phyloP scores from a whole-genome alignment of 495 filamentous ascomycete genomes.

The Penicillium canescens region DNA sequence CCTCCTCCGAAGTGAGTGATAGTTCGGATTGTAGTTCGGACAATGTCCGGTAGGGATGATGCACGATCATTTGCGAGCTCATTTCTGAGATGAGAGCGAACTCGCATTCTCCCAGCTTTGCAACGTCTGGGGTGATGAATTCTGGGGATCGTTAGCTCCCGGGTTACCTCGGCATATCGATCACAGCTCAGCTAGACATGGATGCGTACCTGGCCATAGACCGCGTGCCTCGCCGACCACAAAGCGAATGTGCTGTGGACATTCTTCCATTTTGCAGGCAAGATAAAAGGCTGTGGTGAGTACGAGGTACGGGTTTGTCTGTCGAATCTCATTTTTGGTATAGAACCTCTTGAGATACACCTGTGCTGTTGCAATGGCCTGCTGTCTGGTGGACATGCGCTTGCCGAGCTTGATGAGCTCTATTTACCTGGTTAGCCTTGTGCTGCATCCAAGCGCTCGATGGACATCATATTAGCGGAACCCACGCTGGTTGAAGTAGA shows the following conservation, averaged over 20 bases:
- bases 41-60: constrained; percentile 94
- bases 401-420: constrained; percentile 82
- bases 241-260: constrained; percentile 90
- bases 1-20: constrained; percentile 73
- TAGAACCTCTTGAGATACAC: constrained; percentile 95
- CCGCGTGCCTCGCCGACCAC: constrained; percentile 83
- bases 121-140: constrained; percentile 75
- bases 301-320: constrained; percentile 91
- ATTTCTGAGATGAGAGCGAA: constrained; percentile 95
- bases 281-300: constrained; percentile 90
- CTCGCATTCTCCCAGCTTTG: constrained; percentile 92
- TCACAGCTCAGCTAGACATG: background rate
- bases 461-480: background rate
- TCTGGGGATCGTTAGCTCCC: constrained; percentile 49
- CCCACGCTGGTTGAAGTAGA: constrained; percentile 87
- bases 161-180: background rate
- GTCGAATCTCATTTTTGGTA: constrained; percentile 83
- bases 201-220: constrained; percentile 73
- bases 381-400: constrained; percentile 76
- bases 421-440: constrained; percentile 32
- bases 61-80: constrained; percentile 90
- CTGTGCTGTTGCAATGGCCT: constrained; percentile 92
- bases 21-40: constrained; percentile 70
- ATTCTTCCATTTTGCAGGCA: constrained; percentile 98
- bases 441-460: background rate